Conservation (phyloP, 177 flowering plant genomes). For the Tripterygium wilfordii region DNA sequence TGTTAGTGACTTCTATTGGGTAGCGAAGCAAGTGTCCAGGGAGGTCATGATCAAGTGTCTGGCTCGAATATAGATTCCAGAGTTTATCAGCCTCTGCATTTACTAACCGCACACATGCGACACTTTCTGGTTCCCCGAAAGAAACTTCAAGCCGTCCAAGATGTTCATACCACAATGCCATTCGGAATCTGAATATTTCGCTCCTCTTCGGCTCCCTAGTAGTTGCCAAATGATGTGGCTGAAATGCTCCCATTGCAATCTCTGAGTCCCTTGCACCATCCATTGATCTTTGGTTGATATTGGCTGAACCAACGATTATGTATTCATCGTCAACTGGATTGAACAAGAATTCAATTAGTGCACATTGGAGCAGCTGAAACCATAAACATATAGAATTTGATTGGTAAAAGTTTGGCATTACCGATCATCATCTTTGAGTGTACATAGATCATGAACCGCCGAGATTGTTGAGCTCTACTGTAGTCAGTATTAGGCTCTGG, state of each 20-base stretch:
- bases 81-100: conserved; percentile 41
- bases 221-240: conserved; percentile 38
- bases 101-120: conserved; percentile 45
- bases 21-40: conserved; percentile 65
- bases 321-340: conserved; percentile 59
- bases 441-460: conserved; percentile 67
- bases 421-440: conserved; percentile 60
- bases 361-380: too few relatives aligned
- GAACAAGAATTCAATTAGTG: too few relatives aligned
- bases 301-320: conserved; percentile 69
- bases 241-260: conserved; percentile 74
- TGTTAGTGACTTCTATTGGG: conserved; percentile 41
- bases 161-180: conserved; percentile 51
- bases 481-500: conserved; percentile 44
- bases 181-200: conserved; percentile 36
- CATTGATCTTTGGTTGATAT: conserved; percentile 70
- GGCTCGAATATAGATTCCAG: conserved; percentile 51
- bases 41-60: conserved; percentile 29
- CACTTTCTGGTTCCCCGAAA: conserved; percentile 46
- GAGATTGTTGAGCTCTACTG: conserved; percentile 35
- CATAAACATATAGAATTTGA: neutral
- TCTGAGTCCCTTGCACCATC: conserved; percentile 65
- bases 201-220: conserved; percentile 24
- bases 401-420: neutral
- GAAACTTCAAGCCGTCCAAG: conserved; percentile 9